Percentiles rank a stretch among this genome's conserved stretches.
These are phyloP conservation scores for Rhizoctonia solani DNA, from an alignment of 1,284 basidiomycete genomes.

Conservation along the genomic window DNA sequence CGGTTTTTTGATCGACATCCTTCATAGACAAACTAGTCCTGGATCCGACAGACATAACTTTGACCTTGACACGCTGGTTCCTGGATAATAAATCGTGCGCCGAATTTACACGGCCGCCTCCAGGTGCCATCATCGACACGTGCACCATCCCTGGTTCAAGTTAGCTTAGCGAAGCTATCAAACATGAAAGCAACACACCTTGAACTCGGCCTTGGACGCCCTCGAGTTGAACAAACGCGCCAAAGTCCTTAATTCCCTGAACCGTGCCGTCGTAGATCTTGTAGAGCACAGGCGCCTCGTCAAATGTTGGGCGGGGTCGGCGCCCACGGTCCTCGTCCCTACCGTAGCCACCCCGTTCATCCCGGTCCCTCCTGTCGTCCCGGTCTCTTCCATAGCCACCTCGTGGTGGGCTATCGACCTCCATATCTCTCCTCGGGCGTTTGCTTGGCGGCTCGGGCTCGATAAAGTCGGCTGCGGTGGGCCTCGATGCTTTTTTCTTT, in stretches of 20 bases:
- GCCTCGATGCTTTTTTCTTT: conserved; percentile 54
- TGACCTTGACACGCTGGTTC: conserved; percentile 88
- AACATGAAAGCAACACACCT: conserved; percentile 57
- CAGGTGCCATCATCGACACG: conserved; percentile 82
- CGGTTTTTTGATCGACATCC: conserved; percentile 91
- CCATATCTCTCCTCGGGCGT: conserved; percentile 56
- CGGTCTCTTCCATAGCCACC: conserved; percentile 12
- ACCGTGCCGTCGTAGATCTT: conserved; percentile 94
- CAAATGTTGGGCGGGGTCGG: conserved; percentile 52
- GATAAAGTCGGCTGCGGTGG: conserved; percentile 52
- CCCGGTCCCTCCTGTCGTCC: conserved; percentile 50
- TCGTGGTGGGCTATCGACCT: conserved; percentile 49
- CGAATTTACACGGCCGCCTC: conserved; percentile 80
- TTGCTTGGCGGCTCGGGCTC: conserved; percentile 57
- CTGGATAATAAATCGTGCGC: conserved; percentile 85
- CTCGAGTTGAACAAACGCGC: conserved; percentile 89
- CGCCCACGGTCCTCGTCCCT: conserved; percentile 46
- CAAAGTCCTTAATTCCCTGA: conserved; percentile 89
- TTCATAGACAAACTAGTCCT: conserved; percentile 93
- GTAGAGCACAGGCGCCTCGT: conserved; percentile 87
- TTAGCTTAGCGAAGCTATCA: background rate
- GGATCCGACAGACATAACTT: conserved; percentile 88
- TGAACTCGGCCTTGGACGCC: conserved; percentile 85
- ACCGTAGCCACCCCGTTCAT: conserved; percentile 45
- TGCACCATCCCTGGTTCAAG: conserved; percentile 83